Evolutionary conservation across 2,329 filamentous ascomycete species (phyloP), one percentile per base, ranked within the genome.

Genomic region (Macroventuria anomochaeta): DNA sequence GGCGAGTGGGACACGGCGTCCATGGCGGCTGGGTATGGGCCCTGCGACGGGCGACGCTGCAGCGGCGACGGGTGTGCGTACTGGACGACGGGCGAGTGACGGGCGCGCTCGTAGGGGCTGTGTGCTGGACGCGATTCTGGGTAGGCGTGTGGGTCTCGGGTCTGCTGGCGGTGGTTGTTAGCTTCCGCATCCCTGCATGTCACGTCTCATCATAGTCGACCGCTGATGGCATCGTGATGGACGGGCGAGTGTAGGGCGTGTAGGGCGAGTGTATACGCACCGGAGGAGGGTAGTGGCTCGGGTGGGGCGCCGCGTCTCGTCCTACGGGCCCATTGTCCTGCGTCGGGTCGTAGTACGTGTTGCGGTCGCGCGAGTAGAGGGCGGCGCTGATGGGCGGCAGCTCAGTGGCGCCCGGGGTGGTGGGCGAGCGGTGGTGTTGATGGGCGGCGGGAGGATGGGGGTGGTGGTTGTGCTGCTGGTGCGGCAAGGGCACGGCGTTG

Each of bases 271-370:
- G n/a, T n/a, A n/a, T 31, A 63, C 61, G 58, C 61, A 73, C 71
- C 69, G 69, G 69, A 32, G 69, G 62, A 50, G 67, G 61, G 54
- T 71, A 72, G 50, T 70, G 67, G 42, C 43, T 55, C 39, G 75
- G 67, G 63, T 70, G 73, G 40, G 71, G 68, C 63, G 70, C 60
- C 36, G 65, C 60, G 53, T 61, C 53, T 34, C 72, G 69, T 32
- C 50, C 67, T 71, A 50, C 40, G 71, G 28, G 56, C 57, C 76
- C 75, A 64, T 77, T 74, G 62, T 80, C 78, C 52, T 75, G 76
- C 34, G 76, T 78, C 7, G 79, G 79, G 64, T 81, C 79, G 71
- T 81, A 81, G 72, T 80, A 81, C 15, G 71, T 63, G n/a, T 74
- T 65, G 56, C 68, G 69, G 57, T 77, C 75, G 67, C 76, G 76